Evolutionary conservation across 1,284 basidiomycete genomes (phyloP).

Genomic region (Pseudozyma sp.): DNA sequence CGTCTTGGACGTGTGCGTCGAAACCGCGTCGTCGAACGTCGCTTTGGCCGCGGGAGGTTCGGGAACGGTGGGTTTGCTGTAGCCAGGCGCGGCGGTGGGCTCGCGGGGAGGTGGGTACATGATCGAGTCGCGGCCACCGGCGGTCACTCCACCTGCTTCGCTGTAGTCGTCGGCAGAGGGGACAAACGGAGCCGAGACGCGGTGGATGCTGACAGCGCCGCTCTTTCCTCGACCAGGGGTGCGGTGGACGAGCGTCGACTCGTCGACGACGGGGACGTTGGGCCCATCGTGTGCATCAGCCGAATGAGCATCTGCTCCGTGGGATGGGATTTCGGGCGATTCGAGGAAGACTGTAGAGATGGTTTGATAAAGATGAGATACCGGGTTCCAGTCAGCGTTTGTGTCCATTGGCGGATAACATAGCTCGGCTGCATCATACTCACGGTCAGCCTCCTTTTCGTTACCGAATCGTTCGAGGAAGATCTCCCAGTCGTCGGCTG

Average conservation of each 20-base stretch:
- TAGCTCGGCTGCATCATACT: constrained; percentile 11
- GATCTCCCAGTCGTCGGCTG: constrained; percentile 67
- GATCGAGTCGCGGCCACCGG: constrained; percentile 66
- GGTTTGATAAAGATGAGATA: background rate
- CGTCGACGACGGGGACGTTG: constrained; percentile 65
- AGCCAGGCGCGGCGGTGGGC: constrained; percentile 53
- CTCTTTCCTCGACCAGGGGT: constrained; percentile 66
- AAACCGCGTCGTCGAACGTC: constrained; percentile 45
- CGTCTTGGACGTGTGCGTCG: constrained; percentile 55
- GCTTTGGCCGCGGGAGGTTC: constrained; percentile 36
- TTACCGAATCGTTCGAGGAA: constrained; percentile 63
- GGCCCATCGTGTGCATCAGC: constrained; percentile 48
- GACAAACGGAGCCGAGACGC: constrained; percentile 57
- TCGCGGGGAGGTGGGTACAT: constrained; percentile 67
- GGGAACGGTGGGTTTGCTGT: constrained; percentile 56
- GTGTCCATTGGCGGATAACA: no score
- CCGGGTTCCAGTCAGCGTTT: background rate
- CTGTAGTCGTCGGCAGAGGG: constrained; percentile 63
- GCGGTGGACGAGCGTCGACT: constrained; percentile 64
- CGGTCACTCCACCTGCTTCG: constrained; percentile 64
- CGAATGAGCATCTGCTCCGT: constrained; percentile 32
- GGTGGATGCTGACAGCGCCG: constrained; percentile 65
- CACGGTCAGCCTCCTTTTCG: constrained; percentile 62
- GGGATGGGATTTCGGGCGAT: constrained; percentile 61
- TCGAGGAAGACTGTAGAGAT: constrained; percentile 58